Evolutionary conservation across 2,329 filamentous ascomycete genomes (phyloP), one percentile per base, ranked within the genome.

Genomic region (Amauroascus niger): DNA sequence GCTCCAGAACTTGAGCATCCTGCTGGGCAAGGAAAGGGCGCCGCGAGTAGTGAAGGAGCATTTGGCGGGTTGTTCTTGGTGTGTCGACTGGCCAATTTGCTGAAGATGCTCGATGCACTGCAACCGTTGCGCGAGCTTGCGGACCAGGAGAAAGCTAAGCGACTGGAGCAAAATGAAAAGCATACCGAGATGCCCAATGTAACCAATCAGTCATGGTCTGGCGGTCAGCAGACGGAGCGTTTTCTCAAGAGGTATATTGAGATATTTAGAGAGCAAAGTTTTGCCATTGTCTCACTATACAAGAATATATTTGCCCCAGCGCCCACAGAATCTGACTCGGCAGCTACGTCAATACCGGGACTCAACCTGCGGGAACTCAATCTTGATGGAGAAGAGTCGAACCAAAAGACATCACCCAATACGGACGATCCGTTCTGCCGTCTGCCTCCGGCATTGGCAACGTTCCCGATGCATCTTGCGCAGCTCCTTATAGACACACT

Each of bases 221-320:
- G 81, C 0, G 91, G 91, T 0, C 89, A 95, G 64, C 93, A 97
- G 67, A 96, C 90, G 0, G 93, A 97, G 68, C 80, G 89, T 49
- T 98, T 89, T 63, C 74, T 98, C 41, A 98, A 97, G 69, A 81
- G 90, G 46, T 98, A 95, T 69, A 87, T 98, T 62, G 93, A 98
- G 67, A 89, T 98, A 26, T 97, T 97, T 67, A 86, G 93, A 50
- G 93, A 98, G 70, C 93, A 98, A 69, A 95, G 88, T 66, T 98
- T 98, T 68, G 87, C 85, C 41, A 95, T 97, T 56, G 82, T 97
- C 26, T 95, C 88, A 55, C 88, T 97, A 78, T 96, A 94, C 69
- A 87, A 84, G 63, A 93, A 86, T 63, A 88, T 97, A 52, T 95
- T 95, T 63, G 83, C 86, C 0, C 76, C 79, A 2, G 77, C 81